phyloP scores from a whole-genome alignment of 495 filamentous ascomycete species.

The Hypoxylon lienhwacheense region DNA sequence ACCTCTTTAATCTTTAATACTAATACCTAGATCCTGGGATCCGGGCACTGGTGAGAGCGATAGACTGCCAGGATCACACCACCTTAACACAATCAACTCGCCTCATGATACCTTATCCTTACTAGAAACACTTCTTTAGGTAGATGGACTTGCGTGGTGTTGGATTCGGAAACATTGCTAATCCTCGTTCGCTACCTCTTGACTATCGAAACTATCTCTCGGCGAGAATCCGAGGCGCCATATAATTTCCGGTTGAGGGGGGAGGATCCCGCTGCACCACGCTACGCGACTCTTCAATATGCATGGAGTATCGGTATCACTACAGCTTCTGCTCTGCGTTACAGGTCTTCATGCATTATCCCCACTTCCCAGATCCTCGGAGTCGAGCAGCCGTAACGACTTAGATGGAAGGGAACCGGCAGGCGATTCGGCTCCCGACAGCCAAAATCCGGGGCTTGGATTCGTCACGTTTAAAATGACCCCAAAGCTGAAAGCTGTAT shows the following conservation, averaged over 20 bases:
- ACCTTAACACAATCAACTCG: slow-evolving; percentile 26
- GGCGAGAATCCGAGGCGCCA: slow-evolving; percentile 8
- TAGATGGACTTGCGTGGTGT: slow-evolving; percentile 4
- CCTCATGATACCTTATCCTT: slow-evolving; percentile 1
- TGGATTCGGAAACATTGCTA: slow-evolving; percentile 19
- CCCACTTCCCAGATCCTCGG: slow-evolving; percentile 30
- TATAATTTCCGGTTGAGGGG: slow-evolving; percentile 7
- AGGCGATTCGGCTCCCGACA: not conserved
- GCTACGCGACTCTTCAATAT: slow-evolving; percentile 40
- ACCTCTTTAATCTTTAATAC: slow-evolving; percentile 45
- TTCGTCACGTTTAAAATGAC: slow-evolving; percentile 38
- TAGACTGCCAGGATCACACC: slow-evolving; percentile 12
- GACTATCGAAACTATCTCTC: slow-evolving; percentile 8
- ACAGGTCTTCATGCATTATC: slow-evolving; percentile 44
- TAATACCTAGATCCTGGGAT: slow-evolving; percentile 41
- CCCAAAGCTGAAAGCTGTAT: slow-evolving; percentile 28
- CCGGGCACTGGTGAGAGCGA: slow-evolving; percentile 41
- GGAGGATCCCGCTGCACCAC: slow-evolving; percentile 11
- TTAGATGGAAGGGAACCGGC: slow-evolving; percentile 3
- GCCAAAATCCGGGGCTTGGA: slow-evolving; percentile 5
- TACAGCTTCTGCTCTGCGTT: slow-evolving; percentile 50
- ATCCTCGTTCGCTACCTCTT: slow-evolving; percentile 18
- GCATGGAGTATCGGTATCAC: slow-evolving; percentile 37
- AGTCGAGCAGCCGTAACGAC: not conserved
- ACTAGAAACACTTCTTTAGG: slow-evolving; percentile 12